Evolutionary conservation across 805 yeast genomes (phyloP), one percentile per base, ranked within the genome.

Genomic region (Barnettozyma populi): DNA sequence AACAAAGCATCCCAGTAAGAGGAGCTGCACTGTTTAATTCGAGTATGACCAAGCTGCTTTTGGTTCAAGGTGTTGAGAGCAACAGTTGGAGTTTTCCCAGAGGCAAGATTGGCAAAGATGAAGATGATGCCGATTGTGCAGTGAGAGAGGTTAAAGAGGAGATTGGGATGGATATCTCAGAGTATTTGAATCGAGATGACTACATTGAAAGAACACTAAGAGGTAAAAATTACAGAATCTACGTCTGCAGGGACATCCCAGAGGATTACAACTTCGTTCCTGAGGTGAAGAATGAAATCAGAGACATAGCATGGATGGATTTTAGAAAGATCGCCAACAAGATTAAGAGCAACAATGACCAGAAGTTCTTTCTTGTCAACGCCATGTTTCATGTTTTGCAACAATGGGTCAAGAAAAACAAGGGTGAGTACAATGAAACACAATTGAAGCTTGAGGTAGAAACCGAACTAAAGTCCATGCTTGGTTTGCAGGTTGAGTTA

Each of bases 21-120:
- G 99, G 99, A 29, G 94, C 92, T 40, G 96, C 96, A 8, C 71
- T 95, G 45, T 75, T 94, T 59, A 90, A 88, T 61, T 71, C 76
- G 45, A 76, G 75, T 31, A 64, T 89, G 70, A 77, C 81, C 47
- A 88, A 86, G 60, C 71, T 88, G 10, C 62, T 95, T 25, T 68
- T 94, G 53, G 95, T 94, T 5, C 82, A 87, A 61, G 97, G 97
- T 4, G 81, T 82, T 43, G 95, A 87, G 53, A 77, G 90, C 11
- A 63, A 74, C n/a, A 68, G 85, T 1, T 94, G 98, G 98, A 86
- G 96, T 7, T 94, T 94, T 60, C 99, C 99, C 6, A 74, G 96
- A 64, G 99, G 99, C 6, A 94, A 94, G 66, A 94, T 94, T 48
- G 87, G 95, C 35, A 90, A 94, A 62, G 95, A 84, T 61, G 99